phyloP scores from a whole-genome alignment of 768 basidiomycete genomes.

The Agrocybe chaxingu region DNA sequence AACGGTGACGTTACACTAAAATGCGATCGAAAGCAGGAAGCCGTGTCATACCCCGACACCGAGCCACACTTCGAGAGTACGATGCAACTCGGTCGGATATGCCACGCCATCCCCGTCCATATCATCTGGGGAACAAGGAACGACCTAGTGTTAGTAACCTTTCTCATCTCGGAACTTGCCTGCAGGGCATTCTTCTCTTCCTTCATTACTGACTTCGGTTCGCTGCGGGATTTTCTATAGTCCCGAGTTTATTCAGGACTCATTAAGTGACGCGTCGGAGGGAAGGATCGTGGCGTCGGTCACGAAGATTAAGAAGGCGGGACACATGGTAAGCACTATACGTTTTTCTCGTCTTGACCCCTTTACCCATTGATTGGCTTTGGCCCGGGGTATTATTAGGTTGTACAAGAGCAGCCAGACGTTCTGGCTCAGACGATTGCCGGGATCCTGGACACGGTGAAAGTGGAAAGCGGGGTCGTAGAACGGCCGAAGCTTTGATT shows the following conservation, averaged over 20 bases:
- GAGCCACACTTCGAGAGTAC: constrained; percentile 42
- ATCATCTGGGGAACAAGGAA: constrained; percentile 45
- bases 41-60: constrained; percentile 40
- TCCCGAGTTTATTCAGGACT: constrained; percentile 41
- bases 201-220: not conserved
- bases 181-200: not conserved
- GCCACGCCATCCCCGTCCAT: constrained; percentile 36
- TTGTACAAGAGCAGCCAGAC: constrained; percentile 45
- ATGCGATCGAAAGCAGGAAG: constrained; percentile 43
- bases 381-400: constrained; percentile 17
- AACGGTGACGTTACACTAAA: constrained; percentile 34
- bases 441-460: constrained; percentile 28
- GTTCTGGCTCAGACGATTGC: constrained; percentile 31
- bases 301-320: constrained; percentile 37
- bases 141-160: constrained; percentile 38
- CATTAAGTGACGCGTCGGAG: constrained; percentile 35
- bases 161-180: constrained; percentile 1
- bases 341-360: not conserved
- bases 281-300: constrained; percentile 42
- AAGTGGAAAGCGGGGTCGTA: not conserved
- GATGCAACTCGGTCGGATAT: constrained; percentile 28
- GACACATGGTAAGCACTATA: constrained; percentile 38
- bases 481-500: constrained; percentile 18
- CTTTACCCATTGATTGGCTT: not conserved
- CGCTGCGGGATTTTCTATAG: constrained; percentile 18